Evolutionary conservation across 192 early-diverging fungal species (phyloP).

Genomic region (Gryganskiella cystojenkinii): DNA sequence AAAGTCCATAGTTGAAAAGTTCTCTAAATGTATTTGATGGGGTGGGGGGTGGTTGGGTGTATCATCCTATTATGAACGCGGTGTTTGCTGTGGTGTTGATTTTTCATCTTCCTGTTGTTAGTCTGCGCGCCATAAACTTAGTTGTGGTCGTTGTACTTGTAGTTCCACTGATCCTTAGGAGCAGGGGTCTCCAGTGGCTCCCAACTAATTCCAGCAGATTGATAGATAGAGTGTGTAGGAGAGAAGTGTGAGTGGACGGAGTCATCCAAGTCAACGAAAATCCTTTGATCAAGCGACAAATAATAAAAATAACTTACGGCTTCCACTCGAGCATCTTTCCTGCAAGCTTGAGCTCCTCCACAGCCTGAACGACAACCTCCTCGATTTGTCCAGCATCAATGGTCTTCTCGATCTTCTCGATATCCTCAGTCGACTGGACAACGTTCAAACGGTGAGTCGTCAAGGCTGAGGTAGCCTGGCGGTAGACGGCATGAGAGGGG

Average conservation of each 20-base stretch:
- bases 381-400: slow-evolving; percentile 90
- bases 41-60: neutral
- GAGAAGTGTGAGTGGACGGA: too few species aligned
- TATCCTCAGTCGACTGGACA: slow-evolving; percentile 79
- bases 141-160: slow-evolving; percentile 58
- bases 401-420: slow-evolving; percentile 80
- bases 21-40: neutral
- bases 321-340: slow-evolving; percentile 90
- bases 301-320: slow-evolving; percentile 57
- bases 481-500: slow-evolving; percentile 81
- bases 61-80: neutral
- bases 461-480: slow-evolving; percentile 83
- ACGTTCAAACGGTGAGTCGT: slow-evolving; percentile 80
- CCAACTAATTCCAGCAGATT: slow-evolving; percentile 67
- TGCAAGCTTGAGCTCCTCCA: slow-evolving; percentile 88
- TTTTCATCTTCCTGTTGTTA: neutral
- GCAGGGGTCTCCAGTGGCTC: slow-evolving; percentile 81
- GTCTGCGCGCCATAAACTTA: neutral
- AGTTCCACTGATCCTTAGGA: slow-evolving; percentile 89
- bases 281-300: neutral
- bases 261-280: neutral
- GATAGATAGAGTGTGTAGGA: neutral
- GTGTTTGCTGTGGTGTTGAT: neutral
- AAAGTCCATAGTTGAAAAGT: neutral
- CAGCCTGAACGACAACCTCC: slow-evolving; percentile 88